Conservation (phyloP, 148 eudicot species). For the Chenopodium formosanum region DNA sequence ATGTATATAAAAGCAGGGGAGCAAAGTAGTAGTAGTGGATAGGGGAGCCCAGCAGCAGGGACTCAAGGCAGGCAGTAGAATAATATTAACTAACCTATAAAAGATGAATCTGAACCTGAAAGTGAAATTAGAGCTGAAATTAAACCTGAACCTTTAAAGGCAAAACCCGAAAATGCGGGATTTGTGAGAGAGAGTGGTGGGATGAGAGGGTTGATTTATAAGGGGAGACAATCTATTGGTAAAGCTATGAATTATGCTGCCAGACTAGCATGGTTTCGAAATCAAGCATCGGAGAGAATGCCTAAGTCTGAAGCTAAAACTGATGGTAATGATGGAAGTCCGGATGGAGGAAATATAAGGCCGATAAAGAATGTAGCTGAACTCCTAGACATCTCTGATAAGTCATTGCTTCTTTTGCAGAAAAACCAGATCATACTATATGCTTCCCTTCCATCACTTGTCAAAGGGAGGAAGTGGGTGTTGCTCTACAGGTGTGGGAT, state of each 20-base stretch:
- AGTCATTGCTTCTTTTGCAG: constrained; percentile 67
- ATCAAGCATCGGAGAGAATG: constrained; percentile 44
- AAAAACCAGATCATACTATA: constrained; percentile 55
- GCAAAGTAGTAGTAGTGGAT: no score
- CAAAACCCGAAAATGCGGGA: constrained; percentile 26
- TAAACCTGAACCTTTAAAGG: constrained; percentile 25
- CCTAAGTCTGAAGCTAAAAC: constrained; percentile 32
- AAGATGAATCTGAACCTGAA: constrained; percentile 31
- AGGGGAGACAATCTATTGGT: constrained; percentile 74
- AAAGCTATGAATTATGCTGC: constrained; percentile 71
- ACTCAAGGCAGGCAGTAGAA: constrained; percentile 31
- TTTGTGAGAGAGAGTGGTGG: constrained; percentile 50
- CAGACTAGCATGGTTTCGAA: constrained; percentile 54
- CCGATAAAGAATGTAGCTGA: constrained; percentile 32
- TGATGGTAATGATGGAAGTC: constrained; percentile 35
- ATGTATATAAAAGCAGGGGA: no score
- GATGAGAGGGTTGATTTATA: constrained; percentile 64
- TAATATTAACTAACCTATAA: constrained; percentile 31
- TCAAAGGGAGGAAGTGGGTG: constrained; percentile 79
- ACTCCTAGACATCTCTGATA: constrained; percentile 78
- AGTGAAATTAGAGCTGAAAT: constrained; percentile 23
- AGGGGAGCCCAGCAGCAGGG: no score
- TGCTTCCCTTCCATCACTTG: constrained; percentile 67
- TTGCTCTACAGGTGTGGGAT: constrained; percentile 73
- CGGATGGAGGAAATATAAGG: constrained; percentile 37